phyloP scores from a whole-genome alignment of 2,329 filamentous ascomycete genomes.

The Blastomyces gilchristii region DNA sequence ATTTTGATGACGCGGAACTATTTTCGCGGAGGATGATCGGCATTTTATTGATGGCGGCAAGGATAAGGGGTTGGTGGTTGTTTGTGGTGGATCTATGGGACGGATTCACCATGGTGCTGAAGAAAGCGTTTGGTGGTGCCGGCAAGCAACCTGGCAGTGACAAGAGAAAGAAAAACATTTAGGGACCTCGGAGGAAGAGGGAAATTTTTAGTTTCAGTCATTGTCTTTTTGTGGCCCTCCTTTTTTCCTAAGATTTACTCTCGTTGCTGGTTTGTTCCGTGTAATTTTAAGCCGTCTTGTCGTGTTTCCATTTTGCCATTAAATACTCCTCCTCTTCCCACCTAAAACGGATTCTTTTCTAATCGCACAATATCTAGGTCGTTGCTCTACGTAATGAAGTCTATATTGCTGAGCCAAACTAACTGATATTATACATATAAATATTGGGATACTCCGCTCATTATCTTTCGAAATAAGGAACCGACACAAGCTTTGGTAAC shows the following conservation, averaged over 20 bases:
- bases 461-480: background rate
- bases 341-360: background rate
- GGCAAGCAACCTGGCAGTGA: background rate
- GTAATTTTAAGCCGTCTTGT: background rate
- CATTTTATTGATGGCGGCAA: conserved; percentile 29
- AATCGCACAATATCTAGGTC: background rate
- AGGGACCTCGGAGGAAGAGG: background rate
- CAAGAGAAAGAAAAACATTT: background rate
- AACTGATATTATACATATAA: background rate
- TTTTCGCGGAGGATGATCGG: conserved; percentile 47
- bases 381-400: background rate
- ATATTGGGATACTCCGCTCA: background rate
- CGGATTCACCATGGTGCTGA: background rate
- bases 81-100: background rate
- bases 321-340: background rate
- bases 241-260: background rate
- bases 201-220: background rate
- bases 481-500: background rate
- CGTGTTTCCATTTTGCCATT: background rate
- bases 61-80: conserved; percentile 4
- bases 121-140: background rate
- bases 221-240: background rate
- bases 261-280: background rate
- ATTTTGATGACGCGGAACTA: conserved; percentile 47
- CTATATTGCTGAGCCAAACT: background rate